A percentile compares a stretch with the other conserved stretches of the same genome.
Conservation (phyloP, 441 rosid genomes). For the Omphalea diandra region DNA sequence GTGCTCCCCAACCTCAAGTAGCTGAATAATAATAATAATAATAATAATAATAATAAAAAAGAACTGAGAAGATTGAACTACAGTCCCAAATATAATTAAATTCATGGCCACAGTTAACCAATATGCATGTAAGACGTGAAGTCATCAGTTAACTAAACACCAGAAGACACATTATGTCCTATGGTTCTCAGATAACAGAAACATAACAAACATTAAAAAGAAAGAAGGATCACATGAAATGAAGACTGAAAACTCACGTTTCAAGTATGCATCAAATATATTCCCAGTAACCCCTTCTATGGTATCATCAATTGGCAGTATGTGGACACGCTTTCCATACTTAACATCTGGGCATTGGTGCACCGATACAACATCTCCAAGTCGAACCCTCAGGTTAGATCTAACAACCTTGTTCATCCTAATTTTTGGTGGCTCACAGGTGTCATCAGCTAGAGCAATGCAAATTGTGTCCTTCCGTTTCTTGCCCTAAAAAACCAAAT, state of each 20-base stretch:
- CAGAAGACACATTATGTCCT: neutral
- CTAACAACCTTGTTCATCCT: conserved; percentile 82
- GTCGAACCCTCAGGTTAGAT: conserved; percentile 80
- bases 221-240: neutral
- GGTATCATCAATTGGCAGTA: conserved; percentile 80
- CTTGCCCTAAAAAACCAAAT: conserved; percentile 52
- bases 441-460: conserved; percentile 81
- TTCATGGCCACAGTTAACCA: neutral
- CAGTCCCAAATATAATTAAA: neutral
- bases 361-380: conserved; percentile 79
- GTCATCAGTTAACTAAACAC: neutral
- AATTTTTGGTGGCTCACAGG: conserved; percentile 72
- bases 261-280: conserved; percentile 79
- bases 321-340: conserved; percentile 81
- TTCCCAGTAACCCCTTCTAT: conserved; percentile 83
- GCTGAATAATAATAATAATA: too few species aligned
- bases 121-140: neutral
- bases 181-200: neutral
- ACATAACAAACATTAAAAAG: neutral
- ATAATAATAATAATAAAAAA: too few species aligned
- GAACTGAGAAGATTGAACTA: conserved; percentile 47
- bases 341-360: conserved; percentile 87
- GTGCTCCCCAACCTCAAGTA: too few species aligned
- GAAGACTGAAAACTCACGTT: conserved; percentile 48
- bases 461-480: conserved; percentile 80